Evolutionary conservation across 352 stramenopile species (phyloP), one percentile per base, ranked within the genome.

Genomic region (Globisporangium spinosum): DNA sequence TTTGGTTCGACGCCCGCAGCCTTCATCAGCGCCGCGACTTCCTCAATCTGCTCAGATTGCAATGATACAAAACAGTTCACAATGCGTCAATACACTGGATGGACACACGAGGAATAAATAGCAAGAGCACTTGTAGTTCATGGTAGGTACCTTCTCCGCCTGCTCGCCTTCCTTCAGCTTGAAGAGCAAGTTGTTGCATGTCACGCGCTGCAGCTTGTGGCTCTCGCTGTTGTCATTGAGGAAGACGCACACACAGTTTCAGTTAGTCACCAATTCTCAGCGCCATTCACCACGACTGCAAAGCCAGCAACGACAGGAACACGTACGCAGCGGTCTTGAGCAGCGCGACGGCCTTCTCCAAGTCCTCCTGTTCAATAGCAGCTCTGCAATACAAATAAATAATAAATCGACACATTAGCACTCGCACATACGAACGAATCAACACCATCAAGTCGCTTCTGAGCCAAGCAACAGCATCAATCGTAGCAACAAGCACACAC

Each of bases 141-240:
- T 3, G 27, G 27, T 32, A 35, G 32, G 58, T 61, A 80, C 77
- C 75, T 93, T 90, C 29, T 93, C 85, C 63, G 82, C 73, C 71
- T 91, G 73, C 47, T 88, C 83, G 63, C 83, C 80, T 68, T 90
- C 79, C 76, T 93, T 93, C n/a, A 93, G 82, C 79, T 93, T 90
- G 72, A 91, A 91, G 25, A 93, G 73, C 66, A 93, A 58, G 76
- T 93, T 91, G 82, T 93, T 93, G 82, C 85, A 93, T 66, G 85
- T 93, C 78, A 93, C 85, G 70, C 85, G 85, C 76, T 91, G 86
- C 47, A 93, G 73, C 73, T 90, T 90, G 69, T 85, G 83, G 66
- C 73, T 69, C 62, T 90, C 77, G 55, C 85, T 93, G 56, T 61
- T 43, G 32, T 1, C n/a, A 47, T 27, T 43, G 25, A 25, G 20